Conservation (phyloP, 2,329 filamentous ascomycete species). For the Fusarium sterilihyphosum region DNA sequence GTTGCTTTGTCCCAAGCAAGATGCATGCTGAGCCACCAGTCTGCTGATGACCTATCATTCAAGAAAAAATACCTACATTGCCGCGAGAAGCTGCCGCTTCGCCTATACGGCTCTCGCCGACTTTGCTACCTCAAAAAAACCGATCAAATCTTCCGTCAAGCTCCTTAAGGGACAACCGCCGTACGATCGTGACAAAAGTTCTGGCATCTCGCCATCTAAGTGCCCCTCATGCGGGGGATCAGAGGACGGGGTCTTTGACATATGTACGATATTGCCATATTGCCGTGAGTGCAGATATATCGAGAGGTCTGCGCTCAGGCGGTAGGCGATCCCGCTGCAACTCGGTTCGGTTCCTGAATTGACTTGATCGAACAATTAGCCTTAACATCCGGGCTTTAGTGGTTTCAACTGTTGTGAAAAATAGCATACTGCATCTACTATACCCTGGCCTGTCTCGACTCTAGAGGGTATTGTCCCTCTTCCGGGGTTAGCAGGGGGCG, state of each 20-base stretch:
- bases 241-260: constrained; percentile 31
- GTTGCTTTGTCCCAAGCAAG: constrained; percentile 32
- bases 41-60: constrained; percentile 19
- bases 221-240: constrained; percentile 39
- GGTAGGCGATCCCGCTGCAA: constrained; percentile 39
- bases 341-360: constrained; percentile 35
- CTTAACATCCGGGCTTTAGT: constrained; percentile 36
- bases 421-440: constrained; percentile 40
- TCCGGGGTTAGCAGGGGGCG: constrained; percentile 26
- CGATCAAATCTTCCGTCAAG: constrained; percentile 4
- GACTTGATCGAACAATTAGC: constrained; percentile 35
- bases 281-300: constrained; percentile 16
- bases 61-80: not conserved
- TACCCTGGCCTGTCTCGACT: constrained; percentile 26
- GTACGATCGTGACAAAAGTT: constrained; percentile 20
- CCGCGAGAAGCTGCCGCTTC: constrained; percentile 6
- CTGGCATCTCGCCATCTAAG: not conserved
- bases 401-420: constrained; percentile 45
- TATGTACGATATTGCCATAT: constrained; percentile 32
- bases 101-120: constrained; percentile 9
- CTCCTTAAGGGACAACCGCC: not conserved
- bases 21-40: constrained; percentile 22
- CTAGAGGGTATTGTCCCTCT: constrained; percentile 24
- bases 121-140: not conserved
- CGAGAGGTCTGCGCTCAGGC: constrained; percentile 32